These are phyloP conservation scores for Hemisphaericaspora xylofermentans DNA, from an alignment of 1,139 yeast genomes.

Conservation along the genomic window DNA sequence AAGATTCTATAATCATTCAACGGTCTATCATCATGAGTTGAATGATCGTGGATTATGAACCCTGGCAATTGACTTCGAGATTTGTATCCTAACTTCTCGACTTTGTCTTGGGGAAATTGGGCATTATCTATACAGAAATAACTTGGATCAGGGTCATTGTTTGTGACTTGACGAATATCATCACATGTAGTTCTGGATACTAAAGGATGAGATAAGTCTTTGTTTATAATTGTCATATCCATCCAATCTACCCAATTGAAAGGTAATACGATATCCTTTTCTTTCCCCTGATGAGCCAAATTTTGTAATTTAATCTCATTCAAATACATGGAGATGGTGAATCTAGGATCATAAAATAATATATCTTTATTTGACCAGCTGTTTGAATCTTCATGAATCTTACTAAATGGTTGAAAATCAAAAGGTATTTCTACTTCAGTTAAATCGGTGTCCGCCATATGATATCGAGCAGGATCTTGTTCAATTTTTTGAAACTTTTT, in stretches of 20 bases:
- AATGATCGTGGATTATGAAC: constrained; percentile 26
- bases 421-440: constrained; percentile 17
- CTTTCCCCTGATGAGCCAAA: constrained; percentile 5
- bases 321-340: constrained; percentile 45
- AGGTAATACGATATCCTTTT: constrained; percentile 27
- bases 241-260: constrained; percentile 29
- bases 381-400: constrained; percentile 10
- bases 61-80: constrained; percentile 27
- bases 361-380: constrained; percentile 17
- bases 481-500: constrained; percentile 15
- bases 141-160: constrained; percentile 21
- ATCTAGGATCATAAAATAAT: constrained; percentile 40
- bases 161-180: constrained; percentile 19
- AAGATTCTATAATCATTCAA: constrained; percentile 27
- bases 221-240: constrained; percentile 33
- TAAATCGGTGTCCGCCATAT: constrained; percentile 22
- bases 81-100: constrained; percentile 23
- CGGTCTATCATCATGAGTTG: constrained; percentile 27
- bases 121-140: constrained; percentile 24
- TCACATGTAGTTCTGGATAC: constrained; percentile 22
- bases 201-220: constrained; percentile 29
- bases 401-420: constrained; percentile 13
- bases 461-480: constrained; percentile 17
- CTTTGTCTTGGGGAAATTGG: constrained; percentile 20
- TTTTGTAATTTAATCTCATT: constrained; percentile 24